phyloP scores from a whole-genome alignment of 2,329 filamentous ascomycete species.

The Cladophialophora carrionii region DNA sequence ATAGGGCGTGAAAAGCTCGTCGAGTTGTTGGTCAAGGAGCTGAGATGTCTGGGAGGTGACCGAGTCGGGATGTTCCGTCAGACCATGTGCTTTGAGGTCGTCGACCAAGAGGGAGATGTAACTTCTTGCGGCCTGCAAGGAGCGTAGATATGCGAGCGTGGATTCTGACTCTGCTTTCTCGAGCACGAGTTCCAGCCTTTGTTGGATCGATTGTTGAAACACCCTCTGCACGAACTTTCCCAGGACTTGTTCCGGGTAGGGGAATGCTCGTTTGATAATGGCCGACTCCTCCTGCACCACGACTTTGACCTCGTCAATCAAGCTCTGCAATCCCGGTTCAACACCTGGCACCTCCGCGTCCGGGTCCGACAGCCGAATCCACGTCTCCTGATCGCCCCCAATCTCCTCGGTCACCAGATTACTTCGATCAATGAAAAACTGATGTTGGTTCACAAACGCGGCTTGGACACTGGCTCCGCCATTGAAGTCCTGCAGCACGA shows the following conservation, averaged over 20 bases:
- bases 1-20: conserved; percentile 68
- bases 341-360: conserved; percentile 89
- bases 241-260: conserved; percentile 91
- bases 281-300: conserved; percentile 96
- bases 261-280: conserved; percentile 95
- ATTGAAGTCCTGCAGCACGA: conserved; percentile 92
- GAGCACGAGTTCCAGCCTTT: conserved; percentile 90
- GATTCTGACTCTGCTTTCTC: conserved; percentile 93
- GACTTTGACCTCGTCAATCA: conserved; percentile 91
- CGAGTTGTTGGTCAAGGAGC: conserved; percentile 68
- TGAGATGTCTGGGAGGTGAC: conserved; percentile 82
- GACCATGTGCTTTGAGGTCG: conserved; percentile 87
- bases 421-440: conserved; percentile 97
- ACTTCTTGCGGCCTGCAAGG: conserved; percentile 83
- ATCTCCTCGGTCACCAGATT: conserved; percentile 89
- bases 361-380: conserved; percentile 92
- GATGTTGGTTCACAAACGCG: conserved; percentile 96
- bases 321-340: conserved; percentile 85
- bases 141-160: conserved; percentile 85
- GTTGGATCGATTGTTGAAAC: conserved; percentile 97
- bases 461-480: conserved; percentile 94
- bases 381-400: conserved; percentile 63
- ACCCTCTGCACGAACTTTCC: conserved; percentile 92
- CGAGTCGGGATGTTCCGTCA: conserved; percentile 93
- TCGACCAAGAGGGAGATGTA: conserved; percentile 89